Conservation (phyloP, 179 eudicot species). For the Vitellaria paradoxa region DNA sequence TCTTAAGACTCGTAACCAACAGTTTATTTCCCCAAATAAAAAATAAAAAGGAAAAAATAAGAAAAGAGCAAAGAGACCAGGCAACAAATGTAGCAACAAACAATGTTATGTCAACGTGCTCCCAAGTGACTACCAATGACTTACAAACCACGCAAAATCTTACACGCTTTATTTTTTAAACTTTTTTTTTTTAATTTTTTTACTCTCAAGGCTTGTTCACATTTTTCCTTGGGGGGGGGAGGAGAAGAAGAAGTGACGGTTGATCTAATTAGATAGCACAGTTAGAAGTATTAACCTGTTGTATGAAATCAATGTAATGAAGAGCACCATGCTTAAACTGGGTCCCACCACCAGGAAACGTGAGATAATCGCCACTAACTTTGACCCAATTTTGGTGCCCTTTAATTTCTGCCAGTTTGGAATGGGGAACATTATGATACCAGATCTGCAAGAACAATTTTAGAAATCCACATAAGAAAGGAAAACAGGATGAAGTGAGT, state of each 20-base stretch:
- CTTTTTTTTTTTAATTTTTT: too few relatives aligned
- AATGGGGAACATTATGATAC: slow-evolving; percentile 90
- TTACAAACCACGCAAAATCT: not conserved
- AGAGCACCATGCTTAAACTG: slow-evolving; percentile 92
- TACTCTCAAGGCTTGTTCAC: not conserved
- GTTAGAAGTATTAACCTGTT: slow-evolving; percentile 42
- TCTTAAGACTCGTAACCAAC: not conserved
- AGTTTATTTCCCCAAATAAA: not conserved
- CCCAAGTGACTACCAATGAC: not conserved
- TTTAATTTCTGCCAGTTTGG: slow-evolving; percentile 66
- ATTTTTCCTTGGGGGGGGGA: not conserved
- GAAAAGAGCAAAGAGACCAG: not conserved
- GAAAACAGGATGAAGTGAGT: not conserved
- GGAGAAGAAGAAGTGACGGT: not conserved
- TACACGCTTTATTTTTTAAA: too few relatives aligned
- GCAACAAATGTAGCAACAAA: not conserved
- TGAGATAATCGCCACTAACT: slow-evolving; percentile 77
- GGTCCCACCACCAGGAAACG: slow-evolving; percentile 98
- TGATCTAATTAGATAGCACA: not conserved
- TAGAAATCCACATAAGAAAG: slow-evolving; percentile 9
- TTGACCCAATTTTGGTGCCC: slow-evolving; percentile 98
- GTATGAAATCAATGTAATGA: slow-evolving; percentile 82
- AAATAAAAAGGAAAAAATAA: not conserved
- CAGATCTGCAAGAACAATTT: slow-evolving; percentile 56
- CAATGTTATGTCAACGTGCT: not conserved